phyloP scores from a whole-genome alignment of 2,329 filamentous ascomycete genomes.

The Fusarium brachygibbosum region DNA sequence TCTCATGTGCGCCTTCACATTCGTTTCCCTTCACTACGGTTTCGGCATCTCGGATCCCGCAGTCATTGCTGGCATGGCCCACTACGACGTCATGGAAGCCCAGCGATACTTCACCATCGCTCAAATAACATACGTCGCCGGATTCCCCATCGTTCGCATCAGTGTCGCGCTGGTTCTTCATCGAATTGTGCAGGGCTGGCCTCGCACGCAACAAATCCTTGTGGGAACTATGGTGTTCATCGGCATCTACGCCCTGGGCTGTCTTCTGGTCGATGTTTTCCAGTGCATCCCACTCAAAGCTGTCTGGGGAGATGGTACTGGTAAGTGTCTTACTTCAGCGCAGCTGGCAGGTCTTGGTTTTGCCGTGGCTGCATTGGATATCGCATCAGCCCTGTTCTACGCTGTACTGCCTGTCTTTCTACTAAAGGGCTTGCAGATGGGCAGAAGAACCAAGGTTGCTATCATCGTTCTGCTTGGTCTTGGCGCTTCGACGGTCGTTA shows the following conservation, averaged over 20 bases:
- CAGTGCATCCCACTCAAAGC: conserved; percentile 11
- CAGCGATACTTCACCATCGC: conserved; percentile 14
- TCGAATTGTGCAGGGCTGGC: conserved; percentile 12
- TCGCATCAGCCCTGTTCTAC: conserved; percentile 10
- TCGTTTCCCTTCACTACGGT: conserved; percentile 7
- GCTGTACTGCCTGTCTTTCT: conserved; percentile 2
- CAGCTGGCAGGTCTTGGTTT: conserved; percentile 7
- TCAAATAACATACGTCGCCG: conserved; percentile 12
- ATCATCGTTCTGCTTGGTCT: conserved; percentile 12
- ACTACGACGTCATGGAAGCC: conserved; percentile 7
- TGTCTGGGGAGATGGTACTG: conserved; percentile 12
- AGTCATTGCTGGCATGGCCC: not conserved
- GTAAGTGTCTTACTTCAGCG: not conserved
- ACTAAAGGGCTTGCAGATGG: conserved; percentile 14
- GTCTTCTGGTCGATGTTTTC: conserved; percentile 5
- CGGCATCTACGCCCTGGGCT: conserved; percentile 6
- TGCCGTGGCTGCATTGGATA: conserved; percentile 3
- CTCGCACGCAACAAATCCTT: conserved; percentile 1
- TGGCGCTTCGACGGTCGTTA: conserved; percentile 1
- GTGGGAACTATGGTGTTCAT: conserved; percentile 2
- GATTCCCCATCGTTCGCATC: conserved; percentile 5
- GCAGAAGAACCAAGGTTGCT: conserved; percentile 1
- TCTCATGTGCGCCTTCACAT: conserved; percentile 12
- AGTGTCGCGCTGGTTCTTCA: conserved; percentile 8
- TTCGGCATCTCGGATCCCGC: not conserved